Evolutionary conservation across 768 basidiomycete species (phyloP).

Genomic region (Rhizopogon vesiculosus): DNA sequence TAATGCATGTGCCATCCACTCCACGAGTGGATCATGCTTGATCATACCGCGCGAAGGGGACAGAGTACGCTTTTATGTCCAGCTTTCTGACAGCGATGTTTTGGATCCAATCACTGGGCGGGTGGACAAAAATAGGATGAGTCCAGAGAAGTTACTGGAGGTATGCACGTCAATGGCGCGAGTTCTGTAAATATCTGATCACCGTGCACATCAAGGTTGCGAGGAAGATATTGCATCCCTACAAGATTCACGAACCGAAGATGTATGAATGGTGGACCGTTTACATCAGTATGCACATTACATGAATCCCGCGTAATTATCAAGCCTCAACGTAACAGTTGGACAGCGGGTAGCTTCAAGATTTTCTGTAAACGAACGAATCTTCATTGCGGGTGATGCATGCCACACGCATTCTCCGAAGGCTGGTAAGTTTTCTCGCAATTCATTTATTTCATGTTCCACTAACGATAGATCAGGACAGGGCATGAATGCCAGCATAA

Average conservation of each 20-base stretch:
- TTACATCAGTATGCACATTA: slow-evolving; percentile 48
- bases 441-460: neutral
- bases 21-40: slow-evolving; percentile 63
- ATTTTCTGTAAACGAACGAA: slow-evolving; percentile 55
- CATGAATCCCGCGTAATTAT: neutral
- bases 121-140: slow-evolving; percentile 48
- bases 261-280: slow-evolving; percentile 68
- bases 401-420: slow-evolving; percentile 68
- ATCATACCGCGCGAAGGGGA: slow-evolving; percentile 69
- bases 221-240: slow-evolving; percentile 53
- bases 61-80: slow-evolving; percentile 66
- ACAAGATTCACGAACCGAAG: slow-evolving; percentile 40
- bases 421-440: slow-evolving; percentile 36
- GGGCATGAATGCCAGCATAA: slow-evolving; percentile 77
- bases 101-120: slow-evolving; percentile 43
- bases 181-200: neutral
- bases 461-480: slow-evolving; percentile 39
- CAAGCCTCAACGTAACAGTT: slow-evolving; percentile 32
- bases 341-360: slow-evolving; percentile 69
- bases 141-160: slow-evolving; percentile 47
- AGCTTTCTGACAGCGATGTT: slow-evolving; percentile 47
- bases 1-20: slow-evolving; percentile 59
- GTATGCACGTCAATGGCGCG: slow-evolving; percentile 25
- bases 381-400: slow-evolving; percentile 76
- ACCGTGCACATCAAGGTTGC: slow-evolving; percentile 39